Conservation (phyloP, 305 asterid species). For the Euphrasia arctica region DNA sequence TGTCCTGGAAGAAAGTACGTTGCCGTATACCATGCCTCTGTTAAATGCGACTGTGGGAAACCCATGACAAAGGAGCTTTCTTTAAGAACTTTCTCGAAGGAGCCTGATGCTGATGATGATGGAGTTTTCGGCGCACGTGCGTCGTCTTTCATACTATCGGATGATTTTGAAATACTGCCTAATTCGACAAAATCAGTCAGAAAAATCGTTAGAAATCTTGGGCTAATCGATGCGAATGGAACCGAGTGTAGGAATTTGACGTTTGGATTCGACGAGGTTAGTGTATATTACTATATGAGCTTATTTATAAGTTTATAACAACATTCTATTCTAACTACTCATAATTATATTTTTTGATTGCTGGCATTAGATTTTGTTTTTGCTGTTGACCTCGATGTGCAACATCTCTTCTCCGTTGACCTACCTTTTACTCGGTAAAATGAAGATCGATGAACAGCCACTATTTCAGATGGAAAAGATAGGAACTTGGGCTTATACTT, state of each 20-base stretch:
- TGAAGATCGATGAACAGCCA: too few relatives aligned
- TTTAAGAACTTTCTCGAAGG: background rate
- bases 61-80: background rate
- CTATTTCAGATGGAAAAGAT: too few relatives aligned
- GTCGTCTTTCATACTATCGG: background rate
- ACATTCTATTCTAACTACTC: too few relatives aligned
- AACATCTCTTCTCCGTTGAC: too few relatives aligned
- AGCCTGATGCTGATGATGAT: background rate
- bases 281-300: too few relatives aligned
- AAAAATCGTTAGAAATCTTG: background rate
- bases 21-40: slow-evolving; percentile 11
- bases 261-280: background rate
- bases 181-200: background rate
- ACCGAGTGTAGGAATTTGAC: background rate
- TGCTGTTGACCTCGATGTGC: too few relatives aligned
- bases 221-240: background rate
- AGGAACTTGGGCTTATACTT: background rate
- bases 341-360: too few relatives aligned
- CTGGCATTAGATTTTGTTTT: too few relatives aligned
- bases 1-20: background rate
- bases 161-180: background rate
- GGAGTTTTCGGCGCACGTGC: background rate
- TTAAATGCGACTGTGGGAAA: slow-evolving; percentile 6
- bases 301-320: too few relatives aligned
- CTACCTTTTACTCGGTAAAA: too few relatives aligned